Conservation (phyloP, 139 green algal species). For the Chlorella sp. region DNA sequence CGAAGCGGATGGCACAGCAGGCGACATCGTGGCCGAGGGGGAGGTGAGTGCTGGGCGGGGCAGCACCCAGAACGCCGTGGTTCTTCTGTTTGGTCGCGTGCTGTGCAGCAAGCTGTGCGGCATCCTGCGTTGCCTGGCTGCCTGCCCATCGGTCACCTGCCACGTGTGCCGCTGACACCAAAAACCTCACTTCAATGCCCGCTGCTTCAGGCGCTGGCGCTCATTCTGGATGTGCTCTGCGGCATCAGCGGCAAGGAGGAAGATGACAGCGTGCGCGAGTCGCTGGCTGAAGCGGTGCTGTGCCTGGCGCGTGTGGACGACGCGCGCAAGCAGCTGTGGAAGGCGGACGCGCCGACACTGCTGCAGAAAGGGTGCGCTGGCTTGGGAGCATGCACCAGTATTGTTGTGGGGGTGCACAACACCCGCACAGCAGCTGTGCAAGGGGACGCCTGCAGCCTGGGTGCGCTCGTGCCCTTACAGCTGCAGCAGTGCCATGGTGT, state of each 20-base stretch:
- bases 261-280: constrained; percentile 59
- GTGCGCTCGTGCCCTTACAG: too few relatives aligned
- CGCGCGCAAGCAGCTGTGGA: constrained; percentile 73
- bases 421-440: too few relatives aligned
- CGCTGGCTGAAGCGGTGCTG: constrained; percentile 74
- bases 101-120: too few relatives aligned
- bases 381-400: background rate
- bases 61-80: too few relatives aligned
- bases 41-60: background rate
- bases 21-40: constrained; percentile 47
- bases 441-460: background rate
- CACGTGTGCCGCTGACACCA: too few relatives aligned
- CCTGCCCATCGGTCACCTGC: too few relatives aligned
- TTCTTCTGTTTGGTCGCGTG: too few relatives aligned
- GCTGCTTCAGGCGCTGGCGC: constrained; percentile 39
- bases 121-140: too few relatives aligned
- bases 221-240: constrained; percentile 56
- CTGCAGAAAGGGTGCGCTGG: constrained; percentile 65
- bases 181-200: background rate
- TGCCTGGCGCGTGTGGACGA: constrained; percentile 54
- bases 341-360: constrained; percentile 60
- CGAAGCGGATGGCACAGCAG: constrained; percentile 59
- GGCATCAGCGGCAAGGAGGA: constrained; percentile 39
- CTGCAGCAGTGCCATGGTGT: too few relatives aligned
- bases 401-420: background rate